Percentiles rank a stretch among this genome's conserved stretches.
These are phyloP conservation scores for Kwoniella sp. DNA, from an alignment of 768 basidiomycete species.

Conservation along the genomic window DNA sequence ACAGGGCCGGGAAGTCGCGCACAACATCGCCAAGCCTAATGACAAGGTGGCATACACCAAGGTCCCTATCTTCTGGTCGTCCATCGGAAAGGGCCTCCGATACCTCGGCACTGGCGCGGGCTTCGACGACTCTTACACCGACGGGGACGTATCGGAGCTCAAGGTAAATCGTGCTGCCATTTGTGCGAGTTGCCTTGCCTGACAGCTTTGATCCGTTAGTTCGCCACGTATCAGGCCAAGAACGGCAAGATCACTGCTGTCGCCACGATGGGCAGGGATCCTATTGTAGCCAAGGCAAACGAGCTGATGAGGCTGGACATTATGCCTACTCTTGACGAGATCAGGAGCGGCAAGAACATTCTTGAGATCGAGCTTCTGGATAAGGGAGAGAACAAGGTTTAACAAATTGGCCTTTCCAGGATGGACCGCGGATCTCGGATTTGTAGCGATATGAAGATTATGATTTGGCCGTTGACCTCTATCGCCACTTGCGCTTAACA, in stretches of 20 bases:
- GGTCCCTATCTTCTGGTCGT: conserved; percentile 85
- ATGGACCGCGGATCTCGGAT: not conserved
- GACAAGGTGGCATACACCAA: conserved; percentile 58
- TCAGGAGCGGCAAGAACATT: conserved; percentile 62
- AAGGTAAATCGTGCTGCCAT: conserved; percentile 57
- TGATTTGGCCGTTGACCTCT: not conserved
- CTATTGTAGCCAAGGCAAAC: conserved; percentile 69
- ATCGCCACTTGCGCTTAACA: too few relatives aligned
- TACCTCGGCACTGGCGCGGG: conserved; percentile 69
- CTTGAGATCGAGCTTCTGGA: conserved; percentile 35
- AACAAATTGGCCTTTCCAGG: not conserved
- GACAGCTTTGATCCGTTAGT: conserved; percentile 21
- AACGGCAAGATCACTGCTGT: conserved; percentile 48
- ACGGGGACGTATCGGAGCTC: conserved; percentile 66
- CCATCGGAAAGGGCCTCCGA: conserved; percentile 71
- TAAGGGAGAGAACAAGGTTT: conserved; percentile 15
- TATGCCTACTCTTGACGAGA: conserved; percentile 72
- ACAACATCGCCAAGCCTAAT: conserved; percentile 60
- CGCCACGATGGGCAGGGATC: conserved; percentile 68
- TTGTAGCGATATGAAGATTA: conserved; percentile 4
- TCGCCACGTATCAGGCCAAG: conserved; percentile 48
- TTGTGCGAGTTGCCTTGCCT: not conserved
- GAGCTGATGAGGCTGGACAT: conserved; percentile 71
- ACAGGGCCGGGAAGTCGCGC: conserved; percentile 70
- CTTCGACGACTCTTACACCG: conserved; percentile 72